phyloP scores from a whole-genome alignment of 2,329 filamentous ascomycete species.

The Hypoxylon sp. region DNA sequence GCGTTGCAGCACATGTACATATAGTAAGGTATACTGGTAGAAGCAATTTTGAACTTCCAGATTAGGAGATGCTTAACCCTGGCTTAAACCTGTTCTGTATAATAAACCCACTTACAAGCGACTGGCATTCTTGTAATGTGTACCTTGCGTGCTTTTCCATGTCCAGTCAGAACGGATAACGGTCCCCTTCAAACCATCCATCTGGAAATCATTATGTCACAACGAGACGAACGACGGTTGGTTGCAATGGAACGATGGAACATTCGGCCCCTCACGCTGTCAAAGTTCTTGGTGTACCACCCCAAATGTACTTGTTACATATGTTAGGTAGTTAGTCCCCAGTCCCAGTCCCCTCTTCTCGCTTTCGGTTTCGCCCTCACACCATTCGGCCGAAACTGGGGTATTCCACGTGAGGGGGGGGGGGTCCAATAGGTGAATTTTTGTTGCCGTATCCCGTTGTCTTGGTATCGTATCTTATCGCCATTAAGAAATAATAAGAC shows the following conservation, averaged over 20 bases:
- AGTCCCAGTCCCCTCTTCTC: conserved; percentile 7
- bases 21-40: conserved; percentile 1
- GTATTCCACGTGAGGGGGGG: conserved; percentile 35
- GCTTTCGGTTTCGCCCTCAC: conserved; percentile 10
- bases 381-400: conserved; percentile 39
- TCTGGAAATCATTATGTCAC: conserved; percentile 41
- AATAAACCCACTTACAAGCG: conserved; percentile 29
- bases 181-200: conserved; percentile 26
- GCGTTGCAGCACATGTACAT: conserved; percentile 32
- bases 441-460: conserved; percentile 23
- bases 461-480: conserved; percentile 29
- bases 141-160: conserved; percentile 27
- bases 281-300: conserved; percentile 5
- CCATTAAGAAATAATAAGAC: conserved; percentile 18
- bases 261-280: conserved; percentile 14
- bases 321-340: background rate
- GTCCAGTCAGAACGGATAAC: conserved; percentile 15
- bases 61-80: conserved; percentile 36
- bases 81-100: conserved; percentile 30
- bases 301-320: background rate
- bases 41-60: conserved; percentile 38
- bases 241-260: conserved; percentile 34
- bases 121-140: conserved; percentile 11
- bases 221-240: conserved; percentile 13
- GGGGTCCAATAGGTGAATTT: conserved; percentile 19